phyloP scores from a whole-genome alignment of 148 eudicot genomes.

The Gaultheria prostrata region DNA sequence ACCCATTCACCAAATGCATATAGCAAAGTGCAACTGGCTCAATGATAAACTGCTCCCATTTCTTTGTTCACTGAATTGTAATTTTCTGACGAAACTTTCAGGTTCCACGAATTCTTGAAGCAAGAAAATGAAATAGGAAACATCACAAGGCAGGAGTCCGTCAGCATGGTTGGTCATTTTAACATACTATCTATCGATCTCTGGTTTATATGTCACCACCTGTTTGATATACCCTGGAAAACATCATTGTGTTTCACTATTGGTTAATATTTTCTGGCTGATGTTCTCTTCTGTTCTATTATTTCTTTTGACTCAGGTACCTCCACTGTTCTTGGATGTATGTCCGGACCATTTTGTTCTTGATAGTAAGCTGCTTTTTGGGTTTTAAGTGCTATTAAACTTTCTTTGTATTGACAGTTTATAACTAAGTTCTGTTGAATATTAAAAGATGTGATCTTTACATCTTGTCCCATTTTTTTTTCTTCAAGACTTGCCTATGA shows the following conservation, averaged over 20 bases:
- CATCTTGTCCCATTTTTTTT: background rate
- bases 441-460: background rate
- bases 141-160: slow-evolving; percentile 98
- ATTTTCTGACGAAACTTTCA: slow-evolving; percentile 26
- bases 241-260: background rate
- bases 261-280: background rate
- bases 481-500: background rate
- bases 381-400: background rate
- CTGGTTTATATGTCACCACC: background rate
- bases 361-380: slow-evolving; percentile 70
- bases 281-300: background rate
- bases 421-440: background rate
- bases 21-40: background rate
- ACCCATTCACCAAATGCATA: background rate
- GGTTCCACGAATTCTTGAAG: slow-evolving; percentile 98
- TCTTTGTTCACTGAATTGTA: background rate
- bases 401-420: background rate
- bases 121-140: slow-evolving; percentile 95
- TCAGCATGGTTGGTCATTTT: slow-evolving; percentile 80
- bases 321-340: slow-evolving; percentile 90
- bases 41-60: background rate
- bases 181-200: slow-evolving; percentile 1
- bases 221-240: background rate
- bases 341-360: slow-evolving; percentile 85
- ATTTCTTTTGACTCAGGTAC: slow-evolving; percentile 56